Conservation (phyloP, 176 grass and related monocot genomes). For the Phoenix roebelenii region DNA sequence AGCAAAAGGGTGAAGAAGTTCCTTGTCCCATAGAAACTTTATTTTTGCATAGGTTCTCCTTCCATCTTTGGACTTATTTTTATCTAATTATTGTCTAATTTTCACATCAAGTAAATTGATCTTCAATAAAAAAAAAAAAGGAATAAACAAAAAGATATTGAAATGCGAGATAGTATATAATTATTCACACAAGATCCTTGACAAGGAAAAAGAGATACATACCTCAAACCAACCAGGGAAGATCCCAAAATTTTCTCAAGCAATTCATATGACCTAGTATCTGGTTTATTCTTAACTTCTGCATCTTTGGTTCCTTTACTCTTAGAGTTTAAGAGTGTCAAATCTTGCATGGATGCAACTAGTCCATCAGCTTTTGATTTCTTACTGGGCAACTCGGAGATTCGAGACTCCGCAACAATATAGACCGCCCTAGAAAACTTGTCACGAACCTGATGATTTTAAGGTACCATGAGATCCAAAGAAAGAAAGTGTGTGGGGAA, state of each 20-base stretch:
- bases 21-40: no score
- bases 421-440: constrained; percentile 54
- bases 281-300: constrained; percentile 26
- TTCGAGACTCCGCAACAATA: constrained; percentile 76
- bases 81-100: no score
- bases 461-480: constrained; percentile 15
- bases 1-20: no score
- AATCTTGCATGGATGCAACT: not conserved
- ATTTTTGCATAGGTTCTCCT: no score
- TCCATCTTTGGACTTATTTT: no score
- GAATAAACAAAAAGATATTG: no score
- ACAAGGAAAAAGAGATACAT: not conserved
- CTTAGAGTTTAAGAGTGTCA: constrained; percentile 1
- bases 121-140: no score
- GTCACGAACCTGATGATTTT: constrained; percentile 65
- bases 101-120: no score
- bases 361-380: constrained; percentile 29
- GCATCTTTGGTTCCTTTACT: constrained; percentile 28
- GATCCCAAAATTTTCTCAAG: constrained; percentile 58
- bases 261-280: constrained; percentile 61
- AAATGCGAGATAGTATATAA: no score
- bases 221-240: constrained; percentile 75
- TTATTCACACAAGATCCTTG: no score
- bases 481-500: not conserved
- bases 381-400: constrained; percentile 77